These are phyloP conservation scores for Pyrrhoderma noxium DNA, from an alignment of 1,284 basidiomycete species.

Conservation along the genomic window DNA sequence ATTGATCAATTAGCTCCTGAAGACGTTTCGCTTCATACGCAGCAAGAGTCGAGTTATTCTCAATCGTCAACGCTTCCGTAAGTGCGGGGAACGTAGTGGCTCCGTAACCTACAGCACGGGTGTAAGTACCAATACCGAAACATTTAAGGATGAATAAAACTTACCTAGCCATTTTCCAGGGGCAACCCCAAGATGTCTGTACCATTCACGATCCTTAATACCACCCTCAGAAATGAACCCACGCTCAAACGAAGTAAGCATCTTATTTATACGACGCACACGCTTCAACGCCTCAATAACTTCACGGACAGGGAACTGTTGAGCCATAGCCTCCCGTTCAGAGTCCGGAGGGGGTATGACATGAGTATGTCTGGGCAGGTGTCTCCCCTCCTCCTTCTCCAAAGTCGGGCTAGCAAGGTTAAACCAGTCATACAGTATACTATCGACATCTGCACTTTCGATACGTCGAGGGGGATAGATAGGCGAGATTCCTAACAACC, in stretches of 20 bases:
- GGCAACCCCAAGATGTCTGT: conserved; percentile 77
- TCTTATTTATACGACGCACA: conserved; percentile 62
- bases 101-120: conserved; percentile 57
- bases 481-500: conserved; percentile 6
- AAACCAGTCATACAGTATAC: not conserved
- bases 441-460: not conserved
- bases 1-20: conserved; percentile 43
- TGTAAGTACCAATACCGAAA: conserved; percentile 5
- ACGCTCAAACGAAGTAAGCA: conserved; percentile 69
- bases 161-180: conserved; percentile 87
- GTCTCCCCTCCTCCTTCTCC: not conserved
- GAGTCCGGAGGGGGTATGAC: conserved; percentile 8
- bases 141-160: not conserved
- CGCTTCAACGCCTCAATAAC: conserved; percentile 57
- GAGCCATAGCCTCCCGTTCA: conserved; percentile 12
- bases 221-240: conserved; percentile 82
- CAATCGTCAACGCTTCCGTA: conserved; percentile 71
- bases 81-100: conserved; percentile 81
- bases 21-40: conserved; percentile 62
- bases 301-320: conserved; percentile 28
- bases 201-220: conserved; percentile 79
- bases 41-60: conserved; percentile 55
- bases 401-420: not conserved
- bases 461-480: not conserved
- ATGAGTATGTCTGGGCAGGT: not conserved